phyloP scores from a whole-genome alignment of 139 green algal genomes.

The Chlorella sp. region DNA sequence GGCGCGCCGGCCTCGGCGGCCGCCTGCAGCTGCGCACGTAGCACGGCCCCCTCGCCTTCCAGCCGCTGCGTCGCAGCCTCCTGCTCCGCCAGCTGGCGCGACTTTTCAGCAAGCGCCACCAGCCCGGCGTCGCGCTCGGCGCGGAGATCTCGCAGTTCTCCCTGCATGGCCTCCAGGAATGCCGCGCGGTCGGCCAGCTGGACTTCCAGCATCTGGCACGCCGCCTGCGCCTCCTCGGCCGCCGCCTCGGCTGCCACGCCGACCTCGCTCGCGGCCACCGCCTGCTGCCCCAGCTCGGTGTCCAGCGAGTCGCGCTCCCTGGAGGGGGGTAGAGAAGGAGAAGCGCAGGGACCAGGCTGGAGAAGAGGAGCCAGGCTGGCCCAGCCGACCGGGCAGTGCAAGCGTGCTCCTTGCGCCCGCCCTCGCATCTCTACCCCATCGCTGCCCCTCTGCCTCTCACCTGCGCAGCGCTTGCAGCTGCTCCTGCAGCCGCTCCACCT shows the following conservation, averaged over 20 bases:
- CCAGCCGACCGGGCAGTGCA: neutral
- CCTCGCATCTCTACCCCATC: too few species aligned
- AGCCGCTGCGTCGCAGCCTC: neutral
- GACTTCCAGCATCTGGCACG: slow-evolving; percentile 9
- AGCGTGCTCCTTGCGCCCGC: neutral
- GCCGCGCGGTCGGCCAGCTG: slow-evolving; percentile 6
- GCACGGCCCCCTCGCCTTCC: slow-evolving; percentile 5
- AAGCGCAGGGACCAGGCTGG: neutral
- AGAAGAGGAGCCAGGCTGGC: neutral
- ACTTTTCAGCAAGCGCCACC: neutral
- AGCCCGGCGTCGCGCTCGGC: neutral
- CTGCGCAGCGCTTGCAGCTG: slow-evolving; percentile 3
- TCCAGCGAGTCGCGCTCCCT: slow-evolving; percentile 35
- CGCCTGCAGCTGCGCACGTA: slow-evolving; percentile 3
- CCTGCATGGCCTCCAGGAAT: slow-evolving; percentile 20
- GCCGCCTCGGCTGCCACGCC: too few species aligned
- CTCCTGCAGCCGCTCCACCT: slow-evolving; percentile 2
- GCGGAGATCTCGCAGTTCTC: neutral
- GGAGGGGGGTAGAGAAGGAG: neutral
- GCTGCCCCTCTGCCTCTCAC: neutral
- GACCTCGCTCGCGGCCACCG: too few species aligned
- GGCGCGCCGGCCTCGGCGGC: neutral
- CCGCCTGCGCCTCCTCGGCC: neutral
- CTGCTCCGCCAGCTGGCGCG: neutral
- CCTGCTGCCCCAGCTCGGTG: too few species aligned